Evolutionary conservation across 208 protist species (phyloP).

Genomic region (Trypanosoma melophagium): DNA sequence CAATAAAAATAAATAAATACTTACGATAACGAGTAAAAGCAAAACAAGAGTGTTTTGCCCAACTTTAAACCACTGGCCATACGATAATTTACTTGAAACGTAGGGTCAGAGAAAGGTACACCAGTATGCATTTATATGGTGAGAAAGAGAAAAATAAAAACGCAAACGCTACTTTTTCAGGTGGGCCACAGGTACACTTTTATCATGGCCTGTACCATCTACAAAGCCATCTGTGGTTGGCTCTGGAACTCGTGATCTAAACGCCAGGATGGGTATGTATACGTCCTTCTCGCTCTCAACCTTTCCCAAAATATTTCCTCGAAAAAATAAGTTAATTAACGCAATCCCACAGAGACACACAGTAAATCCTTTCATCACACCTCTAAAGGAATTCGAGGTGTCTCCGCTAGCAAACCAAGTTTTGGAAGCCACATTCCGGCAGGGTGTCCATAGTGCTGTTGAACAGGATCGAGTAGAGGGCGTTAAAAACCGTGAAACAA

Average conservation of each 20-base stretch:
- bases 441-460: not conserved
- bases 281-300: slow-evolving; percentile 50
- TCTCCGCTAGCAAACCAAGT: slow-evolving; percentile 59
- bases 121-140: too few species aligned
- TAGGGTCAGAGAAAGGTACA: too few species aligned
- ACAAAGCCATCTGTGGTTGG: slow-evolving; percentile 72
- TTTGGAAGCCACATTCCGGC: slow-evolving; percentile 35
- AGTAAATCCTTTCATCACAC: slow-evolving; percentile 38
- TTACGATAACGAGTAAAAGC: too few species aligned
- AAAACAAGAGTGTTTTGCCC: too few species aligned
- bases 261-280: slow-evolving; percentile 22
- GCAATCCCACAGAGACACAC: slow-evolving; percentile 53
- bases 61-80: too few species aligned
- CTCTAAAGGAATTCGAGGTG: slow-evolving; percentile 28
- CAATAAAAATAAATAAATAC: too few species aligned
- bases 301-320: slow-evolving; percentile 68
- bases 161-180: too few species aligned
- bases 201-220: slow-evolving; percentile 28
- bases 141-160: too few species aligned
- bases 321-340: slow-evolving; percentile 60
- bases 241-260: slow-evolving; percentile 14
- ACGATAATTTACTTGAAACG: too few species aligned
- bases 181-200: not conserved
- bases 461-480: not conserved
- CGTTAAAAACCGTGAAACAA: not conserved